phyloP scores from a whole-genome alignment of 768 basidiomycete genomes.

The Naematelia aurantialba region DNA sequence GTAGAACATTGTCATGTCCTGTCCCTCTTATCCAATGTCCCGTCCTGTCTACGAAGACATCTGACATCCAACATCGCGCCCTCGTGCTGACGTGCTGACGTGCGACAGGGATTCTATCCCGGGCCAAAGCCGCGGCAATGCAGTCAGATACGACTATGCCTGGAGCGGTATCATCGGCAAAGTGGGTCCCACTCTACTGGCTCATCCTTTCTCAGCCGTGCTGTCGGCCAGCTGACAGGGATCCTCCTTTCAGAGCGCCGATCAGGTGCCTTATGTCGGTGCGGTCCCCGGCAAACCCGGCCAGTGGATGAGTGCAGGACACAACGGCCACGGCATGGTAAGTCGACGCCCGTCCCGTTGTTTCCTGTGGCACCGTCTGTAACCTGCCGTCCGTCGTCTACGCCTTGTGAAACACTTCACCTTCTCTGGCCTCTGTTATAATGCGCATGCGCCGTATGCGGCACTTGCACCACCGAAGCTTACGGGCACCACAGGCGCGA shows the following conservation, averaged over 20 bases:
- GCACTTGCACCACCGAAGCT: not conserved
- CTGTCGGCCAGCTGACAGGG: not conserved
- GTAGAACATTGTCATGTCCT: not conserved
- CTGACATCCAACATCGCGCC: not conserved
- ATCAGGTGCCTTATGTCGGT: slow-evolving; percentile 45
- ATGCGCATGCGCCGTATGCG: not conserved
- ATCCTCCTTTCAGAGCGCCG: slow-evolving; percentile 17
- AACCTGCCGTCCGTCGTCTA: too few species aligned
- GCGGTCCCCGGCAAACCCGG: slow-evolving; percentile 44
- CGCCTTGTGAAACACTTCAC: too few species aligned
- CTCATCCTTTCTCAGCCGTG: not conserved
- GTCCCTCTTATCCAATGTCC: not conserved
- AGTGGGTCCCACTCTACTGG: not conserved
- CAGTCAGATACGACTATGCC: slow-evolving; percentile 29
- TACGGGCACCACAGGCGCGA: slow-evolving; percentile 26
- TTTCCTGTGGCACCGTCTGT: not conserved
- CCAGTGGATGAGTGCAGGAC: slow-evolving; percentile 45
- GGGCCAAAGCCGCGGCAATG: not conserved
- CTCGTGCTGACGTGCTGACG: not conserved
- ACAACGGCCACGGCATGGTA: slow-evolving; percentile 46
- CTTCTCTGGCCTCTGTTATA: not conserved
- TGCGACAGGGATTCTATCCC: not conserved
- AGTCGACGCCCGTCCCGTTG: not conserved
- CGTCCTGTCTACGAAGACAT: not conserved
- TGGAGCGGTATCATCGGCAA: slow-evolving; percentile 44